Conservation (phyloP, 2,329 filamentous ascomycete species). For the Microdochium bolleyi region DNA sequence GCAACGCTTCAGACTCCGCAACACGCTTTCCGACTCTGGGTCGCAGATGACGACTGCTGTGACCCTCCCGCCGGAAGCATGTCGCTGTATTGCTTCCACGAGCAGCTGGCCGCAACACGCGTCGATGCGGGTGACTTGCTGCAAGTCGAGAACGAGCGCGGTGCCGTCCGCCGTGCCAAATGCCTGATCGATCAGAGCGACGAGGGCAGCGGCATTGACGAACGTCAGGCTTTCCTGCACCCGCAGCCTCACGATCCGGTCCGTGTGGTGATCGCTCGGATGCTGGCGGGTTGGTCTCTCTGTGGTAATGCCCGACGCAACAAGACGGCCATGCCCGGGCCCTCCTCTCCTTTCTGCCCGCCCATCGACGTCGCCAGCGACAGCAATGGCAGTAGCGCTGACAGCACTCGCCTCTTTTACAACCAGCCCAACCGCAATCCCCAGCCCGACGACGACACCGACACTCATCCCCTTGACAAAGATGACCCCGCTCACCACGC, state of each 20-base stretch:
- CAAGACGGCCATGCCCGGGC: not conserved
- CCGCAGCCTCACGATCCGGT: not conserved
- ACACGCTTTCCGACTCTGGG: not conserved
- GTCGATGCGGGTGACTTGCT: not conserved
- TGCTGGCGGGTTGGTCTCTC: not conserved
- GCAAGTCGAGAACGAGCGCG: not conserved
- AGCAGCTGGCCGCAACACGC: not conserved
- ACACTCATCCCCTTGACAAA: slow-evolving; percentile 66
- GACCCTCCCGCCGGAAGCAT: not conserved
- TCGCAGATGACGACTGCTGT: not conserved
- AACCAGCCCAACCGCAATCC: slow-evolving; percentile 59
- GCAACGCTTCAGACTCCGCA: not conserved
- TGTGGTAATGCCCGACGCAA: not conserved
- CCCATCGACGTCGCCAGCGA: not conserved
- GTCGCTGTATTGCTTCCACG: not conserved
- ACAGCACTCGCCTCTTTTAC: slow-evolving; percentile 25
- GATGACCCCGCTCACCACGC: slow-evolving; percentile 62
- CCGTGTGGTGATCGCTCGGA: not conserved
- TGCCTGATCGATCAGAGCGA: not conserved
- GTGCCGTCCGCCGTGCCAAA: not conserved
- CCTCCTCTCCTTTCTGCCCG: not conserved
- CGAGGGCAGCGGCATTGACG: not conserved
- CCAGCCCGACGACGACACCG: slow-evolving; percentile 65
- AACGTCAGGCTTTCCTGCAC: not conserved
- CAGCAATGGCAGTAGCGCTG: not conserved